Evolutionary conservation across 768 basidiomycete species (phyloP).

Genomic region (Agaricus sinodeliciosus): DNA sequence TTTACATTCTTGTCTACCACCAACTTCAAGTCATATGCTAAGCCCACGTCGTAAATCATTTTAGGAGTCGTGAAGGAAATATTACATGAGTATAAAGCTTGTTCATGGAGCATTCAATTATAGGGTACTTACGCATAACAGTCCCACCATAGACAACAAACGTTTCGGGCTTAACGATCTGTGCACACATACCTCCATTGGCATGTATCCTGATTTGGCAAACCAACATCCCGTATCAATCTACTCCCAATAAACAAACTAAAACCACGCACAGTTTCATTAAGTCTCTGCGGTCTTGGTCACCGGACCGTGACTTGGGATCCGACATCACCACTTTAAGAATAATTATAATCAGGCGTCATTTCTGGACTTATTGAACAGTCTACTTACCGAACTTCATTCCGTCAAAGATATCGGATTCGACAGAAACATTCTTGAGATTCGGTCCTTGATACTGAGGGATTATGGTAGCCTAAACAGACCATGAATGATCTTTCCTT

Average conservation of each 20-base stretch:
- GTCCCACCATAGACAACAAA: conserved; percentile 66
- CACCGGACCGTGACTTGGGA: conserved; percentile 60
- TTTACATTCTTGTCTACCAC: conserved; percentile 63
- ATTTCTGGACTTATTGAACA: neutral
- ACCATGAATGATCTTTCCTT: neutral
- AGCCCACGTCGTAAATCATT: neutral
- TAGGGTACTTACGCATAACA: conserved; percentile 49
- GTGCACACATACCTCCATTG: conserved; percentile 60
- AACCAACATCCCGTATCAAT: neutral
- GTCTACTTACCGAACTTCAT: conserved; percentile 69
- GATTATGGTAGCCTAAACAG: conserved; percentile 47
- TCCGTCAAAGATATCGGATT: conserved; percentile 63
- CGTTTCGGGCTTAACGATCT: conserved; percentile 48
- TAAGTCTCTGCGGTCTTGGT: conserved; percentile 63
- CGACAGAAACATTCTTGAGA: conserved; percentile 49
- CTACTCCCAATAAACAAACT: neutral
- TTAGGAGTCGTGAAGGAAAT: neutral
- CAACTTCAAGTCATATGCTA: conserved; percentile 67
- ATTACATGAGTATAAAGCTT: neutral
- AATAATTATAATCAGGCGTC: neutral
- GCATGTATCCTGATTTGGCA: conserved; percentile 50
- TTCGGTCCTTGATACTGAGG: conserved; percentile 64
- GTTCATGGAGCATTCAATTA: neutral
- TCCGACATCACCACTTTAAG: conserved; percentile 68
- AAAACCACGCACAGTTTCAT: conserved; percentile 50